These are phyloP conservation scores for Anthoceros angustus DNA, from an alignment of 225 moss, liverwort and hornwort species.

Conservation along the genomic window DNA sequence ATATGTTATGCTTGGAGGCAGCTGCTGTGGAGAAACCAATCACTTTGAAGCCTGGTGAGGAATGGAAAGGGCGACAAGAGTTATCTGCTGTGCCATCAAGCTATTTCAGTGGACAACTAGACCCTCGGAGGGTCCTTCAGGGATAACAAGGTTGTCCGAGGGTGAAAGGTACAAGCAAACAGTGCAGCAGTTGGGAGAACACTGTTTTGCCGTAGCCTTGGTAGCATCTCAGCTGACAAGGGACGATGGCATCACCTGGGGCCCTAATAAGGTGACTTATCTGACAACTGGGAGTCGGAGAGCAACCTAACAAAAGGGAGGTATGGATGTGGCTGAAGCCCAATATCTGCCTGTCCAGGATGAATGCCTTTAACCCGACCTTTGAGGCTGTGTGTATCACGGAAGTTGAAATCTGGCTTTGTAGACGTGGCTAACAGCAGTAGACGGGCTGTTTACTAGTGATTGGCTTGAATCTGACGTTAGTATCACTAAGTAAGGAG, in stretches of 20 bases:
- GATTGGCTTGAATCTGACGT: too few species aligned
- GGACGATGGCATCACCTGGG: neutral
- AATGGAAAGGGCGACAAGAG: conserved; percentile 96
- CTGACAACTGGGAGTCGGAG: neutral
- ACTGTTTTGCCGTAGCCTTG: neutral
- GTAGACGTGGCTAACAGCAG: too few species aligned
- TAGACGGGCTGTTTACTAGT: too few species aligned
- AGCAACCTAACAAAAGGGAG: neutral
- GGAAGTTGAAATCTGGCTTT: too few species aligned
- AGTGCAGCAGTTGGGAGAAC: neutral
- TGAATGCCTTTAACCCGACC: neutral
- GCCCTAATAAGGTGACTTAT: neutral
- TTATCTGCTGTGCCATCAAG: conserved; percentile 86
- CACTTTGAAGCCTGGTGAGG: conserved; percentile 69
- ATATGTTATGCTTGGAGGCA: conserved; percentile 86
- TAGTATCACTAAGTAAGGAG: too few species aligned
- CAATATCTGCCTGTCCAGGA: neutral
- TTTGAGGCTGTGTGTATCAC: too few species aligned
- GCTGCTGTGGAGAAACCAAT: conserved; percentile 78
- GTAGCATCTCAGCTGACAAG: neutral
- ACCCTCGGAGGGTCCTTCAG: conserved; percentile 67
- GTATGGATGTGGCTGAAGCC: neutral
- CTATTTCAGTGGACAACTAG: conserved; percentile 87
- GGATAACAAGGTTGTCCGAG: conserved; percentile 32
- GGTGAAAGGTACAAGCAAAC: neutral